These are phyloP conservation scores for Calonectria crousiana DNA, from an alignment of 2,329 filamentous ascomycete species.

Conservation along the genomic window DNA sequence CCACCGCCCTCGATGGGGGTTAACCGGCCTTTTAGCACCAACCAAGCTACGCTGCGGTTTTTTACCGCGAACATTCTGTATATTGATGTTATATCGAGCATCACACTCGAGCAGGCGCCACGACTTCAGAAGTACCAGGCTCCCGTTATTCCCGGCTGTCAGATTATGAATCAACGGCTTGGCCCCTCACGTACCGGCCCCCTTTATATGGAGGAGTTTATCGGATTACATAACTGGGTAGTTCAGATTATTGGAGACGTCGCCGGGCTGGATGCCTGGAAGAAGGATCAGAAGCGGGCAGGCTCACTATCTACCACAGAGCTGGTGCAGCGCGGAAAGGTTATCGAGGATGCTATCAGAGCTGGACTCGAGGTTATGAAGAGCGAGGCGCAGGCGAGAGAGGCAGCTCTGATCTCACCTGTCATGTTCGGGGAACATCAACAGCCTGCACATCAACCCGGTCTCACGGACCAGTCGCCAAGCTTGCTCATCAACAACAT, in stretches of 20 bases:
- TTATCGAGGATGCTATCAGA: conserved; percentile 55
- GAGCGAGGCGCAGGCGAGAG: conserved; percentile 18
- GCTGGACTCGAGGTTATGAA: conserved; percentile 48
- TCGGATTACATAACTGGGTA: conserved; percentile 70
- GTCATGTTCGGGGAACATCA: conserved; percentile 37
- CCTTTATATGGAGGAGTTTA: conserved; percentile 62
- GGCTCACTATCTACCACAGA: conserved; percentile 60
- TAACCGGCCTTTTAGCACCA: conserved; percentile 56
- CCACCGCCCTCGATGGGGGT: conserved; percentile 49
- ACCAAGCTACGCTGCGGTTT: conserved; percentile 61
- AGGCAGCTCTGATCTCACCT: not conserved
- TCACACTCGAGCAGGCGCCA: conserved; percentile 57
- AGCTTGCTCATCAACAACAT: conserved; percentile 47
- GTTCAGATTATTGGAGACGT: conserved; percentile 67
- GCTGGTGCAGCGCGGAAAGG: conserved; percentile 58
- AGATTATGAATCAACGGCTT: conserved; percentile 27
- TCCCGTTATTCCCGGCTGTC: conserved; percentile 51
- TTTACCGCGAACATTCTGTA: conserved; percentile 61
- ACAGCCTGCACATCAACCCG: conserved; percentile 36
- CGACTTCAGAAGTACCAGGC: conserved; percentile 57
- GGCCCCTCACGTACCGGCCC: conserved; percentile 42
- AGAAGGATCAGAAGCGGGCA: conserved; percentile 58
- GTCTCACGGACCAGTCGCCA: conserved; percentile 36
- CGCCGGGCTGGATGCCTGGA: conserved; percentile 66
- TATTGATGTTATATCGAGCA: conserved; percentile 63